These are phyloP conservation scores for Besnoitia besnoiti DNA, from an alignment of 169 alveolate genomes.

Conservation along the genomic window DNA sequence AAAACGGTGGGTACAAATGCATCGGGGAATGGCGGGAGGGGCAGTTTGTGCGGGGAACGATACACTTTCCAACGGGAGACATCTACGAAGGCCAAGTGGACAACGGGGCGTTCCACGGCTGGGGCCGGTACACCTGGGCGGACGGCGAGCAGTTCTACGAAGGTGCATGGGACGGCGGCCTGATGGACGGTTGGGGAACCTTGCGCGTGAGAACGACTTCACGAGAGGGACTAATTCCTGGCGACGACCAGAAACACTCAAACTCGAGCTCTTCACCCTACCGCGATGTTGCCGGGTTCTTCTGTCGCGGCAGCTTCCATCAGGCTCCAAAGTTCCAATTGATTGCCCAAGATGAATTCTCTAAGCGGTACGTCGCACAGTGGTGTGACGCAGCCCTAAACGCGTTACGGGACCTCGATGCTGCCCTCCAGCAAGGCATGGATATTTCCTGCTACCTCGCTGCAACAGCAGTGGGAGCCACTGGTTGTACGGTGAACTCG, in stretches of 20 bases:
- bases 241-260: neutral
- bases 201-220: neutral
- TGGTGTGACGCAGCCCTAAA: neutral
- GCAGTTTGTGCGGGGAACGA: neutral
- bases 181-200: conserved; percentile 16
- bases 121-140: conserved; percentile 25
- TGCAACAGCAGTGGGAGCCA: neutral
- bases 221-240: neutral
- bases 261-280: neutral
- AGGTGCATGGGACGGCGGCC: conserved; percentile 9
- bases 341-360: neutral
- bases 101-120: conserved; percentile 28
- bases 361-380: neutral
- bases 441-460: neutral
- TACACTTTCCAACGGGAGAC: conserved; percentile 4
- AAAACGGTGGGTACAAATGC: neutral
- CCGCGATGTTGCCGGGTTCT: neutral
- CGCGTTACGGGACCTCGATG: neutral
- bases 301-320: neutral
- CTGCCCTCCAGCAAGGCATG: conserved; percentile 13
- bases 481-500: neutral
- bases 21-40: conserved; percentile 37
- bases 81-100: conserved; percentile 22
- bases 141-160: conserved; percentile 10
- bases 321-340: conserved; percentile 5